Conservation (phyloP, 225 moss, liverwort and hornwort genomes). For the Takakia lepidozioides region DNA sequence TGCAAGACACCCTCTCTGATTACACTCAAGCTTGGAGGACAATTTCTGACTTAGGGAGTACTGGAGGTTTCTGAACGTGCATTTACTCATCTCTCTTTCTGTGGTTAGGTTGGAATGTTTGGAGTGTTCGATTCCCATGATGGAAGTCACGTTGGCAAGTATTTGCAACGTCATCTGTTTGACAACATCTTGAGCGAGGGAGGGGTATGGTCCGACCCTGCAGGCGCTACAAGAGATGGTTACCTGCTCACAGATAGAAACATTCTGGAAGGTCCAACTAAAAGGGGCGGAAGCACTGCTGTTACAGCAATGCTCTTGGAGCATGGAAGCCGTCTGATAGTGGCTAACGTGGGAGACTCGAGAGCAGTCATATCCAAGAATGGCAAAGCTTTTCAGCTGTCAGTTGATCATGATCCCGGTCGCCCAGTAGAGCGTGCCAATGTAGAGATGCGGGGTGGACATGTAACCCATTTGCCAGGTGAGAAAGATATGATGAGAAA, state of each 20-base stretch:
- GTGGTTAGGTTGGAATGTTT: conserved; percentile 58
- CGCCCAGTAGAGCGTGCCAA: conserved; percentile 63
- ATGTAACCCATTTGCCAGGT: conserved; percentile 78
- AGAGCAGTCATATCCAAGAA: conserved; percentile 55
- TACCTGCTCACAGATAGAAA: conserved; percentile 75
- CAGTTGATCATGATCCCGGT: conserved; percentile 81
- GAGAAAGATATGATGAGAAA: too few species aligned
- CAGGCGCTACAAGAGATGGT: conserved; percentile 72
- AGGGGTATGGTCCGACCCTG: conserved; percentile 56
- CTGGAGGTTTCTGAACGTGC: too few species aligned
- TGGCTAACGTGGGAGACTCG: conserved; percentile 90
- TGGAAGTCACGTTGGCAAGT: conserved; percentile 31
- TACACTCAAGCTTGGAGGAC: too few species aligned
- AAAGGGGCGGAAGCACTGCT: conserved; percentile 68
- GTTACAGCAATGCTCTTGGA: conserved; percentile 74
- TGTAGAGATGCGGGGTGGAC: conserved; percentile 78
- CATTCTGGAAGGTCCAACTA: conserved; percentile 26
- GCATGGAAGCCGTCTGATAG: conserved; percentile 45
- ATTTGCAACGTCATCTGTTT: conserved; percentile 56
- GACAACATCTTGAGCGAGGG: conserved; percentile 60
- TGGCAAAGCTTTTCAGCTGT: conserved; percentile 59
- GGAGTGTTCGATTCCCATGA: conserved; percentile 74
- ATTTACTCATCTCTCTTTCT: not conserved
- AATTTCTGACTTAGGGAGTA: too few species aligned
- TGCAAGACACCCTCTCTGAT: too few species aligned